phyloP scores from a whole-genome alignment of 805 yeast species.

The Saccharomycopsis sp. region DNA sequence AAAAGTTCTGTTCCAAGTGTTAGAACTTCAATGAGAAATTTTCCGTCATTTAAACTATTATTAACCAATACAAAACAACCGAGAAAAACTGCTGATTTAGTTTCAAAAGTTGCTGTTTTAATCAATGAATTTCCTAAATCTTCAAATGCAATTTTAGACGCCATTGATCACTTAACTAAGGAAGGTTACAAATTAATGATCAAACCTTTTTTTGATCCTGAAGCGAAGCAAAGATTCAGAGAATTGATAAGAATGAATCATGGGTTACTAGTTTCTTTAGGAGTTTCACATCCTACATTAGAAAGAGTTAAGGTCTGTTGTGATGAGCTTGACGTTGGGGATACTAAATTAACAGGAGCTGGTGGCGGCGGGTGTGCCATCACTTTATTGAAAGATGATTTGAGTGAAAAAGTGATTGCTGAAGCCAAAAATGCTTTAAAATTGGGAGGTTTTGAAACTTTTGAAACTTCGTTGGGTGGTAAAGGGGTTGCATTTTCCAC shows the following conservation, averaged over 20 bases:
- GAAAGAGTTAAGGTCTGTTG: conserved; percentile 61
- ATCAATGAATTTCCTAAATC: conserved; percentile 44
- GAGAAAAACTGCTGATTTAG: conserved; percentile 75
- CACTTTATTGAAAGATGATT: conserved; percentile 52
- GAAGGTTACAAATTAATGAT: conserved; percentile 63
- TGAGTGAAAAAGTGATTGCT: conserved; percentile 26
- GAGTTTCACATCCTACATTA: conserved; percentile 88
- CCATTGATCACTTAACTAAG: conserved; percentile 65
- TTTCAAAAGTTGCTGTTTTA: conserved; percentile 58
- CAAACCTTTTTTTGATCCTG: conserved; percentile 36
- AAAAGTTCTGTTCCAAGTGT: conserved; percentile 44
- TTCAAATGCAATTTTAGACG: conserved; percentile 48
- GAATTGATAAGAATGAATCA: conserved; percentile 75
- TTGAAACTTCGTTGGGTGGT: conserved; percentile 78
- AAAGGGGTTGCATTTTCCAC: conserved; percentile 76
- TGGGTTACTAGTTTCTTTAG: conserved; percentile 73
- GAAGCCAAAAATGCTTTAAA: conserved; percentile 29
- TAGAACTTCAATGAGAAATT: conserved; percentile 57
- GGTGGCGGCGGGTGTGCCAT: conserved; percentile 99
- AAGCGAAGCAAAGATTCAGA: conserved; percentile 34
- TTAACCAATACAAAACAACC: conserved; percentile 81
- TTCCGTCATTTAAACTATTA: conserved; percentile 65
- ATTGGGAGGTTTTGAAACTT: conserved; percentile 55
- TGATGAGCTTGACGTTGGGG: conserved; percentile 61
- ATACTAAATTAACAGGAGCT: conserved; percentile 93